Base-by-base conservation (phyloP, 768 basidiomycete genomes). In the Leccinum sublutescens region DNA sequence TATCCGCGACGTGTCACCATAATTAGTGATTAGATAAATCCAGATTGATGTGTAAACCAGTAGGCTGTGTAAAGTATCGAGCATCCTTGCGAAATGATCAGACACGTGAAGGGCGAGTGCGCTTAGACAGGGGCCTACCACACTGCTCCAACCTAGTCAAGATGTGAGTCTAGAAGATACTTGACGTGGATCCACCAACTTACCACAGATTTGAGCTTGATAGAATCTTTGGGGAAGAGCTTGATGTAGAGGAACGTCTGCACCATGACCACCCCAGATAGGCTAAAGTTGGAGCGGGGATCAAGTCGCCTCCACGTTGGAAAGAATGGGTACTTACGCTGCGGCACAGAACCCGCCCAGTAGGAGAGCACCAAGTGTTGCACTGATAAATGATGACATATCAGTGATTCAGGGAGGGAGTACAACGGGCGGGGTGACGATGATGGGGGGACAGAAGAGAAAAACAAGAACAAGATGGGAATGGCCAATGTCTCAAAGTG, bases 11-110 rank as follows among this genome's bases (percentile, higher is more conserved):
- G 55, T 55, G 8, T 78, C 60, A 0, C 83, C 83, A 45, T 75
- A 84, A 59, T 78, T 67, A 1, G 58, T 54, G 56, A 85, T 79
- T 2, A 84, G 64, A 58, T 78, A 79, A 12, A 72, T 73, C 76
- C 79, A 79, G 47, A 80, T 64, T 1, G 79, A 75, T 21, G 68
- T 56, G 51, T 72, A 74, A 40, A 82, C 74, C 60, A 81, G 69
- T 9, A 72, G 55, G 1, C 78, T 79, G 58, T 82, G 81, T 3
- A 64, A 56, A 19, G 72, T 63, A 57, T 82, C 81, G 36, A 80
- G 70, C 6, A 59, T 0, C 72, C 71, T 73, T 19, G 27, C 2
- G 7, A 17, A 29, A 12, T 23, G 29, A 36, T 12, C 2, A 38
- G 52, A 54, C 7, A 14, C 17, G 23, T 14, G 31, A 12, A 14